Percentiles rank a stretch among this genome's conserved stretches.
Conservation (phyloP, 768 basidiomycete species). For the Phylloporus rhodoxanthus region DNA sequence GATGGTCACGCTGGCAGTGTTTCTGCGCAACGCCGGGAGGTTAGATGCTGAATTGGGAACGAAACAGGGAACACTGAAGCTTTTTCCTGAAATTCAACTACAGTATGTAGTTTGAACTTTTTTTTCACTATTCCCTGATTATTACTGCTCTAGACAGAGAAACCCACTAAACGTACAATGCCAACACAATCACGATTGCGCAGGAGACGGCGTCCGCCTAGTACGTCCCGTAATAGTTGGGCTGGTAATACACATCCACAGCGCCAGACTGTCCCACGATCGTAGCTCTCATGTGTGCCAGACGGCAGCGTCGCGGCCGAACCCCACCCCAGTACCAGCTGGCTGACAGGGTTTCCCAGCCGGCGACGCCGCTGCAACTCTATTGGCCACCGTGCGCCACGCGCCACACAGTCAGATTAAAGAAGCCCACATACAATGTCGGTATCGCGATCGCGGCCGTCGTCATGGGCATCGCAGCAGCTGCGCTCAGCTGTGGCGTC, state of each 20-base stretch:
- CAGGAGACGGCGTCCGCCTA: constrained; percentile 29
- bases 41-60: too few species aligned
- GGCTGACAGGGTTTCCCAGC: constrained; percentile 30
- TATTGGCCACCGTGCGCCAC: constrained; percentile 50
- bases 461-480: constrained; percentile 20
- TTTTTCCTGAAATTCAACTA: too few species aligned
- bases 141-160: constrained; percentile 16
- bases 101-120: too few species aligned
- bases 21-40: constrained; percentile 30
- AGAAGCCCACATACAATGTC: constrained; percentile 39
- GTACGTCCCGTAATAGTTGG: constrained; percentile 31
- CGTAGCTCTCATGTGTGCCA: constrained; percentile 33
- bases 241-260: constrained; percentile 23
- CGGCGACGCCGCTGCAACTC: constrained; percentile 33
- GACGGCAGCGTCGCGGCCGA: constrained; percentile 38
- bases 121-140: too few species aligned
- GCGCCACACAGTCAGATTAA: constrained; percentile 26
- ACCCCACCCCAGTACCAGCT: constrained; percentile 15
- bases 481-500: constrained; percentile 46
- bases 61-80: constrained; percentile 13
- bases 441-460: constrained; percentile 28
- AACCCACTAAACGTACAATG: too few species aligned
- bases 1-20: too few species aligned
- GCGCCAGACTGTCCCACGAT: constrained; percentile 20
- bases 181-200: constrained; percentile 22